Evolutionary conservation across 495 filamentous ascomycete genomes (phyloP), one percentile per base, ranked within the genome.

Genomic region (Podospora anserina): DNA sequence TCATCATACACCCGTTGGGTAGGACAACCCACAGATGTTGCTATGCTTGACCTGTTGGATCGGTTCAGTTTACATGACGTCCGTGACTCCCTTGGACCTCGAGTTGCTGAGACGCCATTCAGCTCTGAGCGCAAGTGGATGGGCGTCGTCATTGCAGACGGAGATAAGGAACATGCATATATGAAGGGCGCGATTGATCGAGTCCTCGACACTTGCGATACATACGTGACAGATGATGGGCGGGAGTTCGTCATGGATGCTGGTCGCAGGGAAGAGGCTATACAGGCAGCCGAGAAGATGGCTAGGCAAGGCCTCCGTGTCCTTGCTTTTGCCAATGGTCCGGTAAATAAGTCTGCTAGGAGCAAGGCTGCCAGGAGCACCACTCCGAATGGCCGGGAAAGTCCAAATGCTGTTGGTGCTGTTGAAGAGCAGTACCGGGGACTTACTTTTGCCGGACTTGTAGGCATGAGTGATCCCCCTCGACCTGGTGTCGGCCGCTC

Each of bases 71-170:
- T 97, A 74, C 90, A 94, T 61, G 95, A 99, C 80, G 88, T 94
- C 23, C 88, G 95, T 58, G 91, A 97, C 53, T 87, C 90, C 16
- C 88, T 97, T 65, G 91, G 92, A 53, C 86, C 85, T 32, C 89
- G 93, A 44, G 86, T 89, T 19, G 86, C 87, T 26, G 95, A 98
- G 75, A 93, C 91, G 1, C 94, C 95, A 0, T 99, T 99, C 75
- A 97, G 93, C 74, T 98, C 95, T 0, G 94, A 97, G 72, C 87
- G 93, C 60, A 99, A 97, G 79, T 99, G 95, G 94, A 99, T 98
- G 95, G 95, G 95, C 44, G 93, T 97, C 16, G 88, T 91, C 2
- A 92, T 97, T 70, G 80, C 76, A 20, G 82, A 78, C 66, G 78
- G 71, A 61, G 82, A 85, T 28, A 86, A 83, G 72, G 89, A 94